Percentiles rank a stretch among this genome's conserved stretches.
phyloP scores from a whole-genome alignment of 73 alveolate genomes.

The Durusdinium trenchii region DNA sequence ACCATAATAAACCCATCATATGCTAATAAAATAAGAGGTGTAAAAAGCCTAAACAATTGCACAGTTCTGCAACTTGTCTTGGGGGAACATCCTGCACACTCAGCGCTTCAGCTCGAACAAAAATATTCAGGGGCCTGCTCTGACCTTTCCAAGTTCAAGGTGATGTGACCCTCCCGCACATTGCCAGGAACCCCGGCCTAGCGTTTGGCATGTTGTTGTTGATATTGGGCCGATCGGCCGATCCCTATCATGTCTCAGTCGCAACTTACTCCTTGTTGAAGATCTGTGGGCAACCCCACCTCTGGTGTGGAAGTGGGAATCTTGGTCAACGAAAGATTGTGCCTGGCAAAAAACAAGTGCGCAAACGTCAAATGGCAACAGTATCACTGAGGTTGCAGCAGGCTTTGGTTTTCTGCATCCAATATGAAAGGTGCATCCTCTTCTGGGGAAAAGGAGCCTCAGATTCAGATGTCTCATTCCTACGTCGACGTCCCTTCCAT shows the following conservation, averaged over 20 bases:
- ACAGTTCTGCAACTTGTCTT: too few species aligned
- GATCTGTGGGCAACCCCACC: background rate
- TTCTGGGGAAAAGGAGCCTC: conserved; percentile 69
- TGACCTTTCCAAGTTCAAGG: conserved; percentile 61
- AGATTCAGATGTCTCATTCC: background rate
- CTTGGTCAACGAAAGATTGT: background rate
- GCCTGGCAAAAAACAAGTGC: background rate
- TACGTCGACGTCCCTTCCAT: background rate
- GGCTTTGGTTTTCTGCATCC: conserved; percentile 25
- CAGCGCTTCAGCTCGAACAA: too few species aligned
- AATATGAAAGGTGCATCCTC: conserved; percentile 85
- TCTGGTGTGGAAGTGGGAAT: background rate
- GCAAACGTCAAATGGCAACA: background rate
- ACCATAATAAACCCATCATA: too few species aligned
- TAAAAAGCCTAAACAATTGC: too few species aligned
- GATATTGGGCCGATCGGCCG: too few species aligned
- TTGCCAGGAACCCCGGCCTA: conserved; percentile 64
- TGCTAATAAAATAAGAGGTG: too few species aligned
- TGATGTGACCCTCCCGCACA: conserved; percentile 65
- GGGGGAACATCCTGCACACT: too few species aligned
- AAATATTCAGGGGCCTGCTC: conserved; percentile 56
- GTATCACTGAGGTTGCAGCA: background rate
- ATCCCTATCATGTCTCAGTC: too few species aligned
- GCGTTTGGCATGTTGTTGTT: too few species aligned
- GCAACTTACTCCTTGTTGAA: too few species aligned